Evolutionary conservation across 2,329 filamentous ascomycete genomes (phyloP).

Genomic region (Cladosporium sp.): DNA sequence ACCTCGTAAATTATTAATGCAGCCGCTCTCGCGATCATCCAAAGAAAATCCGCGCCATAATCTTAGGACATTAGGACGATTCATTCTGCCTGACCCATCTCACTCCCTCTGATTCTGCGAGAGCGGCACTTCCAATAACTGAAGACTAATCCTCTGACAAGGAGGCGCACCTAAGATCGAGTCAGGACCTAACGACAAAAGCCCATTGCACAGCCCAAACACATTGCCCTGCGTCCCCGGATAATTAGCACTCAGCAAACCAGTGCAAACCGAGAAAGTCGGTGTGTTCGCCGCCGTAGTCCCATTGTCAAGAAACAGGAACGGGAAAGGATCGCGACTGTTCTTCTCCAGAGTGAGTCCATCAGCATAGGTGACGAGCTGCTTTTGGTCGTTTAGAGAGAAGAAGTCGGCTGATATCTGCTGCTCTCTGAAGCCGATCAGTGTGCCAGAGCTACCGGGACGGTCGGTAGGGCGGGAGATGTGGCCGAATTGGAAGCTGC

Average conservation of each 20-base stretch:
- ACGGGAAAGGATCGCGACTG: background rate
- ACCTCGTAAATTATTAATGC: too few species aligned
- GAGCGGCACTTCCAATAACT: background rate
- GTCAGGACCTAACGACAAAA: background rate
- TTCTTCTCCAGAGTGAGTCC: background rate
- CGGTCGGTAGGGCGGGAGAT: background rate
- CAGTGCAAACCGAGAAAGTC: background rate
- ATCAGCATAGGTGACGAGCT: background rate
- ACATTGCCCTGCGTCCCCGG: background rate
- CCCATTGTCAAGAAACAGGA: background rate
- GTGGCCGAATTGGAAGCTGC: background rate
- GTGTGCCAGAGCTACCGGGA: background rate
- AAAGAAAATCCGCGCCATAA: too few species aligned
- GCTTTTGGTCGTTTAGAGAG: background rate
- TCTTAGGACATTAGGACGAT: too few species aligned
- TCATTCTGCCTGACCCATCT: too few species aligned
- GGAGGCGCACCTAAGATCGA: background rate
- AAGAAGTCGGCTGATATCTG: background rate
- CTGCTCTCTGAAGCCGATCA: background rate
- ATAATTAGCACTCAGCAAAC: background rate
- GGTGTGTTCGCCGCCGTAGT: background rate
- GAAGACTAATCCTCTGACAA: background rate
- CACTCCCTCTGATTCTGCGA: background rate
- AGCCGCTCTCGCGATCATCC: too few species aligned
- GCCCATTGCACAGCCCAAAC: background rate